Evolutionary conservation across 495 filamentous ascomycete genomes (phyloP).

Genomic region (Penicillium daleae): DNA sequence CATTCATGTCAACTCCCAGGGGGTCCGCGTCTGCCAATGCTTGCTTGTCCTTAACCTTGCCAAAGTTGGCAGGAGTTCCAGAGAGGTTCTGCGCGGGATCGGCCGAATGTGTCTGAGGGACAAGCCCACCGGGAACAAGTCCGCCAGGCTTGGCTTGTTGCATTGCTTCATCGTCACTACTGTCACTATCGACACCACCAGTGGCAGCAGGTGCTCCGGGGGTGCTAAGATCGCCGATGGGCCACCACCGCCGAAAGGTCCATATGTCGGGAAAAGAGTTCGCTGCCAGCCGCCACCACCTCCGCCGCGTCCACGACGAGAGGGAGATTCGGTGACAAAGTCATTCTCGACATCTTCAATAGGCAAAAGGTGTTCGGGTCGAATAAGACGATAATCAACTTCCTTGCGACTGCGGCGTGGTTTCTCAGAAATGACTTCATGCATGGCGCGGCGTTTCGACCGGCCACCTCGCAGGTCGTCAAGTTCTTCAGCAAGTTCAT

Average conservation of each 20-base stretch:
- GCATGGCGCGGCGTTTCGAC: slow-evolving; percentile 54
- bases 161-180: slow-evolving; percentile 87
- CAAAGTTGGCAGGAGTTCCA: slow-evolving; percentile 81
- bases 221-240: slow-evolving; percentile 72
- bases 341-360: slow-evolving; percentile 70
- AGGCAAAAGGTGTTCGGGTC: slow-evolving; percentile 69
- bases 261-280: slow-evolving; percentile 80
- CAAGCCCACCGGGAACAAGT: slow-evolving; percentile 57
- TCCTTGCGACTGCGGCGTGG: slow-evolving; percentile 59
- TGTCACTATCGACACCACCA: slow-evolving; percentile 88
- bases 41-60: slow-evolving; percentile 83
- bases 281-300: slow-evolving; percentile 68
- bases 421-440: slow-evolving; percentile 62
- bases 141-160: slow-evolving; percentile 62
- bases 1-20: slow-evolving; percentile 84
- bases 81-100: slow-evolving; percentile 63
- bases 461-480: slow-evolving; percentile 65
- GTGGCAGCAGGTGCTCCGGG: slow-evolving; percentile 69
- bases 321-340: slow-evolving; percentile 63
- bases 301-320: slow-evolving; percentile 61
- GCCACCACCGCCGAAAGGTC: slow-evolving; percentile 88
- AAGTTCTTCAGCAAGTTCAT: slow-evolving; percentile 82
- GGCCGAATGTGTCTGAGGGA: slow-evolving; percentile 64
- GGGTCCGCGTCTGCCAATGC: slow-evolving; percentile 90
- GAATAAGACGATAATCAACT: slow-evolving; percentile 75